phyloP scores from a whole-genome alignment of 139 green algal species.

The Tetraselmis chui region DNA sequence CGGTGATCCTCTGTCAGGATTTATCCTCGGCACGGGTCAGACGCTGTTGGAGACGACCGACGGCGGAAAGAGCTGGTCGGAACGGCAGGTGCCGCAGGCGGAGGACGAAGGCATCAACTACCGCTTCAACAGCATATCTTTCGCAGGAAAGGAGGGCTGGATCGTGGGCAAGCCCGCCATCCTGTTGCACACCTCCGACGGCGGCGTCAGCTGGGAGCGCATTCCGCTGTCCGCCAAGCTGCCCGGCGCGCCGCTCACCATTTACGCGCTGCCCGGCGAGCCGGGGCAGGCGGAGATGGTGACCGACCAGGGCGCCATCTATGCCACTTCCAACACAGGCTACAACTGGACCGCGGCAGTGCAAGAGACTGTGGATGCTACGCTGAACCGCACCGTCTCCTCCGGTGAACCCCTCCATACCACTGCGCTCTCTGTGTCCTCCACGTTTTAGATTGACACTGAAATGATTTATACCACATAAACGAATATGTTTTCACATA shows the following conservation, averaged over 20 bases:
- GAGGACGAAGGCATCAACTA: constrained; percentile 80
- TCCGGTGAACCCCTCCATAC: constrained; percentile 41
- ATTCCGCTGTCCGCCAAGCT: constrained; percentile 90
- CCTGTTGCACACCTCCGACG: constrained; percentile 92
- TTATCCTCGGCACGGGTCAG: constrained; percentile 91
- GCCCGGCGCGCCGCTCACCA: constrained; percentile 72
- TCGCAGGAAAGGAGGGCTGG: constrained; percentile 94
- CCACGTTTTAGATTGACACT: no score
- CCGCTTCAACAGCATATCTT: constrained; percentile 93
- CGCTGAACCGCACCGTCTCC: constrained; percentile 92
- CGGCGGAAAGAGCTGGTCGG: constrained; percentile 88
- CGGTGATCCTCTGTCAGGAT: no score
- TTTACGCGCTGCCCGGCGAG: constrained; percentile 62
- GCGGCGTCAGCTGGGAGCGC: constrained; percentile 90
- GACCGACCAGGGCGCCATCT: constrained; percentile 97
- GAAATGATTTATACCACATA: no score
- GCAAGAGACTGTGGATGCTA: constrained; percentile 97
- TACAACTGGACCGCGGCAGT: constrained; percentile 95
- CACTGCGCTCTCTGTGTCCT: no score
- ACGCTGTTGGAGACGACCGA: constrained; percentile 96
- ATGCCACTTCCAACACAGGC: constrained; percentile 88
- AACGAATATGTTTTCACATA: no score
- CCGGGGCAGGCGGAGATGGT: constrained; percentile 86
- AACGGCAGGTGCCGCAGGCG: constrained; percentile 52
- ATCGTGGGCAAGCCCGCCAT: constrained; percentile 99